phyloP scores from a whole-genome alignment of 345 rosid genomes.

The Citrus reticulata region DNA sequence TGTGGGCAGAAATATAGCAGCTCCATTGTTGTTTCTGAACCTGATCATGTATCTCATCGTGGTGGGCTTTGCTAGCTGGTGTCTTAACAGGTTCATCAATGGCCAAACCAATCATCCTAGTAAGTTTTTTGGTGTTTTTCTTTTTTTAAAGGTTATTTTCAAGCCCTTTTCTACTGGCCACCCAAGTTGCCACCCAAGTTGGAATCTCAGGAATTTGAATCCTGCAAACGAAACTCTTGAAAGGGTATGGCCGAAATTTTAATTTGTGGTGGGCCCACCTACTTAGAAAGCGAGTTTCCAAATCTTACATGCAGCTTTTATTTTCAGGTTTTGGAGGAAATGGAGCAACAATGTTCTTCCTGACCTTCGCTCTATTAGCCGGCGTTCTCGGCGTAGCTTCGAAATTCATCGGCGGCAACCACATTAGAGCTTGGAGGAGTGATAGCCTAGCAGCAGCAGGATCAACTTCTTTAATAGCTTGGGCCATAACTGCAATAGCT shows the following conservation, averaged over 20 bases:
- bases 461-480: constrained; percentile 57
- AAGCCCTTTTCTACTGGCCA: neutral
- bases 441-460: constrained; percentile 85
- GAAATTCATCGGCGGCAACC: constrained; percentile 67
- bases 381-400: constrained; percentile 65
- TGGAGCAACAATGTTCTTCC: constrained; percentile 80
- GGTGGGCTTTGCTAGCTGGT: constrained; percentile 87
- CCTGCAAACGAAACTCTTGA: no score
- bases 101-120: constrained; percentile 84
- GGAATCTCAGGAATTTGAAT: neutral
- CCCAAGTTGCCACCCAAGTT: neutral
- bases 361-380: constrained; percentile 58
- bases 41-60: constrained; percentile 71
- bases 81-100: constrained; percentile 63
- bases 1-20: constrained; percentile 80
- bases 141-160: neutral
- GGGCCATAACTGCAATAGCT: constrained; percentile 82
- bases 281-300: no score
- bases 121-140: constrained; percentile 15
- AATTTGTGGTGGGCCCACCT: no score
- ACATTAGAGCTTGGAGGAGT: constrained; percentile 73
- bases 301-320: neutral
- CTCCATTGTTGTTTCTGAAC: constrained; percentile 86
- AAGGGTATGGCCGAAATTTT: no score
- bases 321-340: constrained; percentile 77